phyloP scores from a whole-genome alignment of 1,139 yeast genomes.

The Candida sp. region DNA sequence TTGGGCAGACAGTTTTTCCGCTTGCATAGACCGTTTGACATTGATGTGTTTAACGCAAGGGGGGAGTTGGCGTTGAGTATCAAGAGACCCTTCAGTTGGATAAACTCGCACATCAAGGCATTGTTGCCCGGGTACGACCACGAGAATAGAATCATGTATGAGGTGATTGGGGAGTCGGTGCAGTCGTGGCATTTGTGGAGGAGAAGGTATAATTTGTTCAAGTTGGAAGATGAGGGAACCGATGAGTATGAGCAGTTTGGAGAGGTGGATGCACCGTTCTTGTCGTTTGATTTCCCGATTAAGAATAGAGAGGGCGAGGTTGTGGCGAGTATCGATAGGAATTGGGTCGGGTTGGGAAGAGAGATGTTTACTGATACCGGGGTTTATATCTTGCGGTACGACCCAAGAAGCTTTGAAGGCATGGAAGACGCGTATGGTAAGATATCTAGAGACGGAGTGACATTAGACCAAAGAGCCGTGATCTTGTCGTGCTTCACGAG shows the following conservation, averaged over 20 bases:
- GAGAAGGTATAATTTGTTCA: conserved; percentile 80
- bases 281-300: conserved; percentile 88
- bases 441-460: conserved; percentile 19
- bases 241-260: conserved; percentile 76
- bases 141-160: conserved; percentile 41
- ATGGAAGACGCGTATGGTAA: conserved; percentile 26
- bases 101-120: conserved; percentile 86
- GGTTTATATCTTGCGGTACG: conserved; percentile 85
- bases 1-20: conserved; percentile 82
- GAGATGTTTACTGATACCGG: conserved; percentile 96
- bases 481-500: conserved; percentile 87
- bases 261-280: conserved; percentile 81
- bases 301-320: conserved; percentile 59
- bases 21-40: conserved; percentile 85
- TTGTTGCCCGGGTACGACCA: conserved; percentile 58
- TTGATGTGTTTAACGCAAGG: conserved; percentile 74
- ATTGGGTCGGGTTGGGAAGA: conserved; percentile 94
- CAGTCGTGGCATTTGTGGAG: conserved; percentile 98
- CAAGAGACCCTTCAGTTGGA: conserved; percentile 81
- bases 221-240: conserved; percentile 47
- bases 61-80: conserved; percentile 76
- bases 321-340: conserved; percentile 82
- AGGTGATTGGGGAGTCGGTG: conserved; percentile 78
- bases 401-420: conserved; percentile 64
- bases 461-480: conserved; percentile 85